Percentiles rank a stretch among this genome's conserved stretches.
phyloP scores from a whole-genome alignment of 805 yeast species.

The Wickerhamomyces bovis region DNA sequence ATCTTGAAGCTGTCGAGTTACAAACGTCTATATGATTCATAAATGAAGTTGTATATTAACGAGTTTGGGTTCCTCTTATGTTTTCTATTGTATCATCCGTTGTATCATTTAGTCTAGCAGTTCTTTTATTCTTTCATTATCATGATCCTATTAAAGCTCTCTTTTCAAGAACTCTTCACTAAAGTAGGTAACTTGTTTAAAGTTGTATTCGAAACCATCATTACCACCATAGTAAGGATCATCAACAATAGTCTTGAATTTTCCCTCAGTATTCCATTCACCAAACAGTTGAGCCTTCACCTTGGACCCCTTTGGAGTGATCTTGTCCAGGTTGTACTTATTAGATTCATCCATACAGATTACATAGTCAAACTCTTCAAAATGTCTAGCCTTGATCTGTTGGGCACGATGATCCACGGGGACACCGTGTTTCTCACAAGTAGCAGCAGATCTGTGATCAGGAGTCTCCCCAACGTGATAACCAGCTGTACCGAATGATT shows the following conservation, averaged over 20 bases:
- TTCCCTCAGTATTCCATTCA: conserved; percentile 57
- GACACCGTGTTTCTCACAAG: conserved; percentile 66
- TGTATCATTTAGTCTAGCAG: background rate
- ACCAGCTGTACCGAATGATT: conserved; percentile 85
- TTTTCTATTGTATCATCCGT: background rate
- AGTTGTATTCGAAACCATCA: conserved; percentile 77
- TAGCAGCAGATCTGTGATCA: conserved; percentile 63
- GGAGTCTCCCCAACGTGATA: conserved; percentile 83
- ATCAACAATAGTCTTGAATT: conserved; percentile 54
- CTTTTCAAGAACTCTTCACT: conserved; percentile 59
- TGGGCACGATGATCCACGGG: conserved; percentile 75
- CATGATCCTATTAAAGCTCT: conserved; percentile 28
- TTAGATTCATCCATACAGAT: conserved; percentile 70
- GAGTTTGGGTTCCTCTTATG: background rate
- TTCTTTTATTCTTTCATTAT: background rate
- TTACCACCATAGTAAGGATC: conserved; percentile 93
- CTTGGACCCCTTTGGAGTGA: conserved; percentile 44
- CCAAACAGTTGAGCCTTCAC: conserved; percentile 67
- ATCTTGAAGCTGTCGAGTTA: conserved; percentile 23
- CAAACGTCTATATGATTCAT: conserved; percentile 3
- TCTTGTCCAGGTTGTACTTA: conserved; percentile 40
- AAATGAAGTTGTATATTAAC: background rate
- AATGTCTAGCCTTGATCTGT: conserved; percentile 48
- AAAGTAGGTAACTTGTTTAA: conserved; percentile 68
- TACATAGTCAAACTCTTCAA: conserved; percentile 56